Percentiles rank a stretch among this genome's conserved stretches.
Conservation (phyloP, 805 yeast species). For the Maudiozyma barnettii region DNA sequence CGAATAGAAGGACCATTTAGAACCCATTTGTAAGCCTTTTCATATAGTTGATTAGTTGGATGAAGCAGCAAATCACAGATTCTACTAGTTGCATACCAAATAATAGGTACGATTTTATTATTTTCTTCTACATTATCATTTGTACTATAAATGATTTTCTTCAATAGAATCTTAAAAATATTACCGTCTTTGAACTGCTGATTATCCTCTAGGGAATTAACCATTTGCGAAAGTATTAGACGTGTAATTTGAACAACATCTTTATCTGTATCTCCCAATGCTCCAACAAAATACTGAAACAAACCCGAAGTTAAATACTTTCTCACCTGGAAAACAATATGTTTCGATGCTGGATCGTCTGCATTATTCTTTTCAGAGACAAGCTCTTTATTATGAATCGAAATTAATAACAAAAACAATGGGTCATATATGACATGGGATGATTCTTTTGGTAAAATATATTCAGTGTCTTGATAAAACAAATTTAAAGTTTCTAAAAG, state of each 20-base stretch:
- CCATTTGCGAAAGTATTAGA: conserved; percentile 37
- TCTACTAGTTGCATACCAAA: conserved; percentile 47
- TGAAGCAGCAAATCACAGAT: conserved; percentile 48
- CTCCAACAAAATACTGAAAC: conserved; percentile 37
- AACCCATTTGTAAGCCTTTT: conserved; percentile 57
- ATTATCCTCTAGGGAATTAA: conserved; percentile 35
- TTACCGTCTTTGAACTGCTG: conserved; percentile 46
- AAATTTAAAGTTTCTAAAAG: conserved; percentile 26
- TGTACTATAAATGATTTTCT: conserved; percentile 32
- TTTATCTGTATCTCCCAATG: conserved; percentile 31
- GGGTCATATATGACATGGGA: conserved; percentile 45
- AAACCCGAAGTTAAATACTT: conserved; percentile 48
- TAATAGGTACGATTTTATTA: conserved; percentile 34
- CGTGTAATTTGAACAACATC: conserved; percentile 32
- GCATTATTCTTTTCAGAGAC: conserved; percentile 31
- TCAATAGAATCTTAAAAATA: conserved; percentile 44
- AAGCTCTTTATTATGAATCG: conserved; percentile 58
- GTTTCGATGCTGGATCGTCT: conserved; percentile 15
- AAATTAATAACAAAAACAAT: conserved; percentile 54
- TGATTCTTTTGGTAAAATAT: neutral
- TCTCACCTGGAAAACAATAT: conserved; percentile 40
- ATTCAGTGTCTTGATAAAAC: conserved; percentile 21
- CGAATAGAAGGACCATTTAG: conserved; percentile 36
- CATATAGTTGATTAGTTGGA: conserved; percentile 70
- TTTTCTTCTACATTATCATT: conserved; percentile 7